Conservation (phyloP, 2,329 filamentous ascomycete genomes). For the Arthrobotrys sinensis region DNA sequence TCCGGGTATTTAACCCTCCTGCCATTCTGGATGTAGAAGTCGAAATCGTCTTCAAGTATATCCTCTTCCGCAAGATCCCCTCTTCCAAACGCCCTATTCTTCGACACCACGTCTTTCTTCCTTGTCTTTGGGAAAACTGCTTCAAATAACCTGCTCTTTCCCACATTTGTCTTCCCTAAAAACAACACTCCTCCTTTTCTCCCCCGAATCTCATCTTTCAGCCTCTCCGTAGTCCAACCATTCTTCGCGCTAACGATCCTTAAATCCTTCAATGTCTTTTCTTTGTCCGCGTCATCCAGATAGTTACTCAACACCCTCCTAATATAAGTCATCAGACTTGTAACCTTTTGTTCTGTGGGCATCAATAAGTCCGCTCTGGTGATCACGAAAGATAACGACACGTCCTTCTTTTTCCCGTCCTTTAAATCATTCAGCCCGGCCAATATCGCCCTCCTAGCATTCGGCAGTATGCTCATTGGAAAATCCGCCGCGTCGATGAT, state of each 20-base stretch:
- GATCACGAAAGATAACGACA: constrained; percentile 76
- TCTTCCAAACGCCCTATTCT: constrained; percentile 31
- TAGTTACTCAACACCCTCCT: constrained; percentile 82
- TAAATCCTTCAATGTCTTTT: constrained; percentile 59
- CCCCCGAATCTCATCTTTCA: constrained; percentile 88
- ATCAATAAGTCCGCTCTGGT: constrained; percentile 89
- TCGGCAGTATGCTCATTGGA: constrained; percentile 89
- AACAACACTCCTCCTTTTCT: constrained; percentile 92
- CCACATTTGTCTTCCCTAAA: constrained; percentile 98
- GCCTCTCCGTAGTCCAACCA: constrained; percentile 88
- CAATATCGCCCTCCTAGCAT: constrained; percentile 70
- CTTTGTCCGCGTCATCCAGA: constrained; percentile 68
- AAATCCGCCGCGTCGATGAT: constrained; percentile 96
- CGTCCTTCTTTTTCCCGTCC: constrained; percentile 82
- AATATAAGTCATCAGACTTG: constrained; percentile 87
- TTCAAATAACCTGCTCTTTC: constrained; percentile 93
- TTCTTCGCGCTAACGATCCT: constrained; percentile 81
- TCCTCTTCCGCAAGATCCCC: constrained; percentile 61
- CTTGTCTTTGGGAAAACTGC: constrained; percentile 85
- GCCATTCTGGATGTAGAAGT: constrained; percentile 69
- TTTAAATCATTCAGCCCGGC: constrained; percentile 79
- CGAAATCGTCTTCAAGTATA: constrained; percentile 53
- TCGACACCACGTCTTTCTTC: constrained; percentile 66
- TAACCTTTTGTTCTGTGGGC: constrained; percentile 85
- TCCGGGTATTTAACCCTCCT: constrained; percentile 81